Conservation (phyloP, 495 filamentous ascomycete species). For the Penicillium chermesinum region DNA sequence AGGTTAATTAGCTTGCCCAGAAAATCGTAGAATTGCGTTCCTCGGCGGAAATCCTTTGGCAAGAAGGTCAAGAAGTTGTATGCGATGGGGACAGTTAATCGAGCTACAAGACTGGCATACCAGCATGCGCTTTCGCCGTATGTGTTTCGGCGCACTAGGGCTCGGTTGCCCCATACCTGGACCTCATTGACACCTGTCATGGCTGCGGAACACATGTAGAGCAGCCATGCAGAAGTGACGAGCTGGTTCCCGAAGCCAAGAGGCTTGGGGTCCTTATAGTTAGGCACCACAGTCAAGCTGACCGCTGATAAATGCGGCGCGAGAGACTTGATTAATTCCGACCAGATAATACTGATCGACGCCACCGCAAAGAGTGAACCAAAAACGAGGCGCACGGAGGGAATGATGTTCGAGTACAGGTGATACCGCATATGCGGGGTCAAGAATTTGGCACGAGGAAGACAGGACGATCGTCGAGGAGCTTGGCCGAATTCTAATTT, state of each 20-base stretch:
- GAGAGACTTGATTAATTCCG: constrained; percentile 76
- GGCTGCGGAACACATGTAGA: constrained; percentile 87
- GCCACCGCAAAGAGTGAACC: constrained; percentile 64
- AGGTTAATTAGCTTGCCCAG: constrained; percentile 79
- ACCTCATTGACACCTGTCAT: constrained; percentile 81
- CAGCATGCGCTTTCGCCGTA: constrained; percentile 89
- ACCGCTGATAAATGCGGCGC: constrained; percentile 75
- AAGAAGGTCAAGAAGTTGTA: constrained; percentile 96
- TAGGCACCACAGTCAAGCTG: constrained; percentile 77
- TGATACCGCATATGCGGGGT: constrained; percentile 83
- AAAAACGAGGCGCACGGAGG: constrained; percentile 54
- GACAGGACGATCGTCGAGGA: constrained; percentile 50
- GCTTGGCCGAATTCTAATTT: constrained; percentile 66
- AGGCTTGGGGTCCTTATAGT: constrained; percentile 59
- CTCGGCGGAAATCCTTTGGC: constrained; percentile 55
- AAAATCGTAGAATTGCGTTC: constrained; percentile 81
- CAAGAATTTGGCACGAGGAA: constrained; percentile 53
- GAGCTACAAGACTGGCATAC: constrained; percentile 87
- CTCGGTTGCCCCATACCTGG: constrained; percentile 91
- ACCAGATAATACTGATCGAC: constrained; percentile 83
- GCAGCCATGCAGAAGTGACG: constrained; percentile 79
- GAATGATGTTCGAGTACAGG: constrained; percentile 64
- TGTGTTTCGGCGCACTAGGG: constrained; percentile 83
- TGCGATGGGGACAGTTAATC: constrained; percentile 82
- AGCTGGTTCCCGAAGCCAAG: constrained; percentile 80